phyloP scores from a whole-genome alignment of 345 rosid genomes.

The Rhodamnia rubescens region DNA sequence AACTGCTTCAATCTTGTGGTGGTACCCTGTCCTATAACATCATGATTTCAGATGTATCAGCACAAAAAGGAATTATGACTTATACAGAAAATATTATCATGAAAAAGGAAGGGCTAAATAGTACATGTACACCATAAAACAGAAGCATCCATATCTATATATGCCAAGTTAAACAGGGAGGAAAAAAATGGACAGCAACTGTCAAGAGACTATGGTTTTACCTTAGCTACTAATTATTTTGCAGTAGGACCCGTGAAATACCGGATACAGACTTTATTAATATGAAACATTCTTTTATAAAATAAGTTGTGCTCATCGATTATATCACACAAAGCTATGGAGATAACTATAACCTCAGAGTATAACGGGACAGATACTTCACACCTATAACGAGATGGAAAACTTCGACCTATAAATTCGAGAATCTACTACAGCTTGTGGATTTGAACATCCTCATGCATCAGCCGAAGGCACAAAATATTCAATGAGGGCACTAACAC shows the following conservation, averaged over 20 bases:
- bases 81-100: background rate
- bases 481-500: background rate
- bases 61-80: background rate
- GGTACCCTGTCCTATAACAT: constrained; percentile 58
- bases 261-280: background rate
- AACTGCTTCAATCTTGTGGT: constrained; percentile 86
- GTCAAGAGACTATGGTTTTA: background rate
- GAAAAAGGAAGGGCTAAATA: background rate
- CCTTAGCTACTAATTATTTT: background rate
- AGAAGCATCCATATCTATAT: background rate
- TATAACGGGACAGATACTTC: background rate
- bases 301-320: background rate
- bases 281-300: background rate
- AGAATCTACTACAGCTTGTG: background rate
- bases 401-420: background rate
- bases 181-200: background rate
- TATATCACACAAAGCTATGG: background rate
- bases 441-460: background rate
- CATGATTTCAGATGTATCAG: constrained; percentile 5
- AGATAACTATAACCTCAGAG: background rate
- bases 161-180: background rate
- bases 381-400: background rate
- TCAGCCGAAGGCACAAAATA: background rate
- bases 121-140: background rate
- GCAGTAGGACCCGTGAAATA: background rate